phyloP scores from a whole-genome alignment of 768 basidiomycete genomes.

The Hortiboletus flavorubellus region DNA sequence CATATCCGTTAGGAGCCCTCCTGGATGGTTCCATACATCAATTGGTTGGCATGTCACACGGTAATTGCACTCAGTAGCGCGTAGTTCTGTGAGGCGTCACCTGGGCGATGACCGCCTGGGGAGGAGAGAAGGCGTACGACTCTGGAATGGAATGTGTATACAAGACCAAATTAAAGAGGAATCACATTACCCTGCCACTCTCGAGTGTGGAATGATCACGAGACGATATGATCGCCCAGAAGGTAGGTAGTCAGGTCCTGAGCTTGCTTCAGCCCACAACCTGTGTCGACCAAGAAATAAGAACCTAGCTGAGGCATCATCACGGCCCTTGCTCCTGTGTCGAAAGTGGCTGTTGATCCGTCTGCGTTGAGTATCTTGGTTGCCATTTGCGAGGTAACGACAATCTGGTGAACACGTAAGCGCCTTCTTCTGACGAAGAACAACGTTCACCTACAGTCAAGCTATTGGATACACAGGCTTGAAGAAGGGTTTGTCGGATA shows the following conservation, averaged over 20 bases:
- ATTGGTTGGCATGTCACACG: conserved; percentile 8
- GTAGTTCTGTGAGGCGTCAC: conserved; percentile 18
- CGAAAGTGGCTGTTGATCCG: conserved; percentile 63
- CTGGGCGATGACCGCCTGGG: conserved; percentile 25
- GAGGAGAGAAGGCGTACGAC: conserved; percentile 39
- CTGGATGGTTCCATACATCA: conserved; percentile 11
- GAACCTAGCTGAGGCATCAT: conserved; percentile 67
- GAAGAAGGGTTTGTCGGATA: conserved; percentile 52
- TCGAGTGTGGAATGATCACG: conserved; percentile 38
- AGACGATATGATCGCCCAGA: conserved; percentile 42
- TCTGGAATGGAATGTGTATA: conserved; percentile 27
- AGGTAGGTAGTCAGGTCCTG: conserved; percentile 42
- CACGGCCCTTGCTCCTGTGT: conserved; percentile 58
- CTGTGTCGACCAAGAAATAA: conserved; percentile 9
- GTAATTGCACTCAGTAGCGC: conserved; percentile 26
- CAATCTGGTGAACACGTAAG: conserved; percentile 35
- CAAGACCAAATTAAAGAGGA: conserved; percentile 13
- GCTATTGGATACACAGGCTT: conserved; percentile 43
- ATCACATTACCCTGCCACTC: conserved; percentile 39
- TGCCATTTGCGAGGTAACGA: conserved; percentile 65
- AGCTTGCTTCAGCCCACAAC: conserved; percentile 6
- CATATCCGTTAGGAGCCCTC: conserved; percentile 25
- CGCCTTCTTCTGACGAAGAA: not conserved
- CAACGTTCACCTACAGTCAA: conserved; percentile 42
- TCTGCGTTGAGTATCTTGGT: conserved; percentile 65